phyloP scores from a whole-genome alignment of 495 filamentous ascomycete species.

The Trichoderma reesei region DNA sequence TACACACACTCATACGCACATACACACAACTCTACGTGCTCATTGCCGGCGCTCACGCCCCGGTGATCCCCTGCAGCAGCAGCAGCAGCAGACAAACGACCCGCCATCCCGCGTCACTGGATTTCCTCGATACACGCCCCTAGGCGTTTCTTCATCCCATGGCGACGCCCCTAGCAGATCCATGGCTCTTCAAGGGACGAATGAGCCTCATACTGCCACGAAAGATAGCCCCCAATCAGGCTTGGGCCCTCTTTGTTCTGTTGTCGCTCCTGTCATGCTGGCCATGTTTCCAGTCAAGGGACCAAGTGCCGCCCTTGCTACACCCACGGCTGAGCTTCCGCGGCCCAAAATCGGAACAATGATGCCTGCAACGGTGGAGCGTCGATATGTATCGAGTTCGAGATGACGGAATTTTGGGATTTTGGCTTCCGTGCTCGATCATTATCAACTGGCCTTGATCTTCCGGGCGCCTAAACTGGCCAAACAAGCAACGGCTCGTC shows the following conservation, averaged over 20 bases:
- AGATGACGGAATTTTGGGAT: background rate
- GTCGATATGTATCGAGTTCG: background rate
- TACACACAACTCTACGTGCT: background rate
- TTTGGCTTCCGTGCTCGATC: background rate
- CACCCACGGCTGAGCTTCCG: background rate
- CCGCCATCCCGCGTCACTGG: conserved; percentile 4
- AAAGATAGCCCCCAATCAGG: background rate
- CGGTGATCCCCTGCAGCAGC: background rate
- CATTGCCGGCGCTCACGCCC: background rate
- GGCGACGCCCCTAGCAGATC: background rate
- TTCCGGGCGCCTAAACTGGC: background rate
- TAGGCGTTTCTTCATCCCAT: conserved; percentile 1
- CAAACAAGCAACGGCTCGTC: background rate
- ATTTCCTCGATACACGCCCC: conserved; percentile 5
- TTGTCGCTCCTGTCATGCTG: background rate
- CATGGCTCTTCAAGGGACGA: background rate
- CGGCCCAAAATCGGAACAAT: background rate
- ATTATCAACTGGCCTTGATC: background rate
- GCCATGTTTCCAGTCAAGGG: background rate
- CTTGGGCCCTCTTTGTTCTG: background rate
- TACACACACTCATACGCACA: too few species aligned
- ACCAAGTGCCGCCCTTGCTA: background rate
- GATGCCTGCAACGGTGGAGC: background rate
- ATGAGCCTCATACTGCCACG: background rate
- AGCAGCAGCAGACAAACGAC: background rate